Conservation (phyloP, 179 eudicot species). For the Actinidia chinensis region DNA sequence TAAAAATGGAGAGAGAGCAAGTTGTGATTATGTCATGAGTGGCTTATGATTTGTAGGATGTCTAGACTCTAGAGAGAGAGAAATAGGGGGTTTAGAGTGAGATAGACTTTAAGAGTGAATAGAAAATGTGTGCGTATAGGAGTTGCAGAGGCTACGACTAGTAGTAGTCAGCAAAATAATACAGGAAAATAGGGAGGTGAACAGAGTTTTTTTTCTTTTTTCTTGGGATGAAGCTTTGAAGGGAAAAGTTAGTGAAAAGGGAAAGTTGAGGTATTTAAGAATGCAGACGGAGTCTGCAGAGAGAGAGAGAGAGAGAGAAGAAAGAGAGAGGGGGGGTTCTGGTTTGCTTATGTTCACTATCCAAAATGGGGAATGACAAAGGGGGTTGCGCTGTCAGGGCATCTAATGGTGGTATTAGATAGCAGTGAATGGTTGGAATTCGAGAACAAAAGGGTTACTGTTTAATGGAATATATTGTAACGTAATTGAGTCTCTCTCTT, state of each 20-base stretch:
- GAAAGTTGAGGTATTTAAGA: constrained; percentile 16
- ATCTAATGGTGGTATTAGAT: constrained; percentile 21
- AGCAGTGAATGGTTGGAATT: constrained; percentile 38
- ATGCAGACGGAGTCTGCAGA: constrained; percentile 15
- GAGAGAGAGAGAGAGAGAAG: neutral
- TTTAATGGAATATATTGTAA: constrained; percentile 43
- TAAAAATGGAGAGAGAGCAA: constrained; percentile 4
- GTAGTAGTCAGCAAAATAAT: constrained; percentile 17
- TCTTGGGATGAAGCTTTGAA: constrained; percentile 13
- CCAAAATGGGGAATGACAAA: constrained; percentile 13
- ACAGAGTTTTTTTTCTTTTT: constrained; percentile 5
- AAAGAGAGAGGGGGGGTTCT: neutral
- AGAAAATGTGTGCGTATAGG: neutral
- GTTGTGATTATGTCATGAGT: constrained; percentile 74
- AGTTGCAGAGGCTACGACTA: constrained; percentile 10
- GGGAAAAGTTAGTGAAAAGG: constrained; percentile 25
- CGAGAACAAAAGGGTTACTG: constrained; percentile 45
- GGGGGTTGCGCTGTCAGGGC: constrained; percentile 20
- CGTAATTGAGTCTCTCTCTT: neutral
- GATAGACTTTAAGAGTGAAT: constrained; percentile 25
- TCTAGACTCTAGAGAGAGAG: constrained; percentile 21
- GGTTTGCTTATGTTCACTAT: neutral
- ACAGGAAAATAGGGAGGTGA: constrained; percentile 12
- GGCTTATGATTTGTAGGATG: constrained; percentile 60
- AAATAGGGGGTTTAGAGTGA: neutral